Evolutionary conservation across 805 yeast species (phyloP).

Genomic region (Tetrapisispora arboricola): DNA sequence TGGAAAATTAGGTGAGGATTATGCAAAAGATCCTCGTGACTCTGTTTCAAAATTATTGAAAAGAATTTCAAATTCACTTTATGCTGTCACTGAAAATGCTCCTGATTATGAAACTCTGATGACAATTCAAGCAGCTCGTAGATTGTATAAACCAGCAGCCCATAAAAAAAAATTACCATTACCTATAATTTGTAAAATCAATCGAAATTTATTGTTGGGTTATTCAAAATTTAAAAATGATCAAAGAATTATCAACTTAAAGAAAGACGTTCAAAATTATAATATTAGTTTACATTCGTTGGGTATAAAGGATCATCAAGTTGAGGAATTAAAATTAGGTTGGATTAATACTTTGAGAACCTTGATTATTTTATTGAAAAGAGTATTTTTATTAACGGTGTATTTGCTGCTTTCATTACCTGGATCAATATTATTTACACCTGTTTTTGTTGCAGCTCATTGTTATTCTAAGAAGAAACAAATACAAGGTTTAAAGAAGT

Average conservation of each 20-base stretch:
- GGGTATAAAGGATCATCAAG: conserved; percentile 66
- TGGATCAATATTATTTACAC: conserved; percentile 73
- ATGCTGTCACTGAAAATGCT: conserved; percentile 85
- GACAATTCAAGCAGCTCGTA: conserved; percentile 89
- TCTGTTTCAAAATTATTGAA: conserved; percentile 68
- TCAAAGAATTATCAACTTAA: conserved; percentile 53
- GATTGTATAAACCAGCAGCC: conserved; percentile 52
- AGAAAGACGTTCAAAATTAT: conserved; percentile 53
- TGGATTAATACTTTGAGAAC: conserved; percentile 37
- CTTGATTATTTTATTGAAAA: conserved; percentile 38
- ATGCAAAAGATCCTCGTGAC: conserved; percentile 57
- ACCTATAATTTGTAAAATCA: conserved; percentile 76
- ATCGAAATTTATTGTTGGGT: conserved; percentile 75
- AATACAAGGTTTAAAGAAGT: conserved; percentile 71
- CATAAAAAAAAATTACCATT: conserved; percentile 36
- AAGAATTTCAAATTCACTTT: conserved; percentile 61
- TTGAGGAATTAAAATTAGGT: conserved; percentile 37
- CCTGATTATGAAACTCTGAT: conserved; percentile 88
- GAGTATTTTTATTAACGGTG: conserved; percentile 43
- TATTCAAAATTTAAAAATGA: conserved; percentile 68
- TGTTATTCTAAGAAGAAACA: conserved; percentile 63
- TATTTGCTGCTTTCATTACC: conserved; percentile 64
- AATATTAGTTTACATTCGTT: conserved; percentile 53
- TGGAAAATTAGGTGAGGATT: conserved; percentile 49
- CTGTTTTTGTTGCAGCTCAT: conserved; percentile 70